Base-by-base conservation (phyloP, 2,329 filamentous ascomycete genomes). In the Arachnomyces sp. region DNA sequence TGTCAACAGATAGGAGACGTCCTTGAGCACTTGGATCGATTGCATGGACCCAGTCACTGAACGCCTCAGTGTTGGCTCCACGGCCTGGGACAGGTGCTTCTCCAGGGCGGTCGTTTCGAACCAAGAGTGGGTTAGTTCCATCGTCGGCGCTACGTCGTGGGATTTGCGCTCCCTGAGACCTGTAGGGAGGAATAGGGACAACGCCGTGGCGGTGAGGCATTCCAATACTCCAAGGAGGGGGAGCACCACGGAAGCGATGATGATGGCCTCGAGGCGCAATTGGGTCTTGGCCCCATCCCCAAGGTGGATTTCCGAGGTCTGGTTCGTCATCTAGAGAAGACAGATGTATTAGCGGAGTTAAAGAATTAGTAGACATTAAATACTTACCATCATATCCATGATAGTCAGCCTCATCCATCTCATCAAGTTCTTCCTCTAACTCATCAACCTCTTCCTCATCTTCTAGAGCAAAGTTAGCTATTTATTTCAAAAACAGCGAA, bases 71-170 rank as follows among this genome's bases (percentile, higher is more conserved):
- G 16, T 54, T 52, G 9, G 57, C 47, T 16, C 50, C 58, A 48
- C 63, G 60, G 15, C 54, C 57, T 43, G 65, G 67, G 25, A 53
- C 54, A 30, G 52, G 25, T 25, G 47, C 36, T 20, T 65, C 61
- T 31, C 53, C 49, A 17, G 51, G 50, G 35, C 57, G 59, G 39
- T 59, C 64, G 34, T 63, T 61, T 41, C 85, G 81, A 48, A 88
- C 82, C 39, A 96, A 76, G 9, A 96, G 71, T 32, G 90, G 90
- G 55, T 96, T 95, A 15, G 80, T 73, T 3, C 87, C 88, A 57
- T 95, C 89, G 48, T 94, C 87, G 28, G 75, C 72, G 18, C 71
- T 71, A 42, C 75, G 72, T 38, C 75, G 65, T 25, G 74, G 68
- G 11, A 61, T 52, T 36, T 65, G 58, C 28, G 53, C 60, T 34